Evolutionary conservation across 106 monocot genomes (phyloP), one percentile per base, ranked within the genome.

Genomic region (Dioscorea alata): DNA sequence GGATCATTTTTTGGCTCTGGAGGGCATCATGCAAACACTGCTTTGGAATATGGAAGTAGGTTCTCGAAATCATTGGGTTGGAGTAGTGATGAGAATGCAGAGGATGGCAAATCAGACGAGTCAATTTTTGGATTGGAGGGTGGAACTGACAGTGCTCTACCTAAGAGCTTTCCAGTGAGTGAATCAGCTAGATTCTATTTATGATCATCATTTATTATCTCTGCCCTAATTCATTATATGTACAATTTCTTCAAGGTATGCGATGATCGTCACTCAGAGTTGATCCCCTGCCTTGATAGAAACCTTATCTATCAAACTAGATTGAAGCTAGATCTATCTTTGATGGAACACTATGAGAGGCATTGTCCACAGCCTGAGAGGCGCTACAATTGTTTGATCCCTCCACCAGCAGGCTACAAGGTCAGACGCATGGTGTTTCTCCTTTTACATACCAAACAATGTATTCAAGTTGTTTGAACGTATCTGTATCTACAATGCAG

Each of bases 271-370:
- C 59, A 82, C 25, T 90, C 90, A 50, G 94, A 94, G 80, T 69
- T 94, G 80, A 94, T 94, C 19, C 94, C 94, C 0, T 94, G 94
- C 75, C 60, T 87, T 70, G 90, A 94, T 63, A 76, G 90, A n/a
- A 74, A 83, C 13, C 87, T 94, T 58, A 82, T 78, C 59, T 87
- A 90, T 78, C 90, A 86, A 78, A 69, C 83, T 32, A 90, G 73
- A 76, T 69, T 94, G 66, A 85, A 81, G 80, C 81, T 76, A 1
- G 77, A 90, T 61, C 60, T 90, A 13, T 57, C 75, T 19, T 59
- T 87, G 23, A 94, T 94, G 94, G 90, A 94, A 74, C 94, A 94
- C 78, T 94, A 94, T 73, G 94, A 94, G 80, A 76, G 87, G 25
- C 94, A 87, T 65, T 94, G 94, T 76, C 94, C 90, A 4, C 78